phyloP scores from a whole-genome alignment of 108 stramenopile genomes.

The Skeletonema costatum region DNA sequence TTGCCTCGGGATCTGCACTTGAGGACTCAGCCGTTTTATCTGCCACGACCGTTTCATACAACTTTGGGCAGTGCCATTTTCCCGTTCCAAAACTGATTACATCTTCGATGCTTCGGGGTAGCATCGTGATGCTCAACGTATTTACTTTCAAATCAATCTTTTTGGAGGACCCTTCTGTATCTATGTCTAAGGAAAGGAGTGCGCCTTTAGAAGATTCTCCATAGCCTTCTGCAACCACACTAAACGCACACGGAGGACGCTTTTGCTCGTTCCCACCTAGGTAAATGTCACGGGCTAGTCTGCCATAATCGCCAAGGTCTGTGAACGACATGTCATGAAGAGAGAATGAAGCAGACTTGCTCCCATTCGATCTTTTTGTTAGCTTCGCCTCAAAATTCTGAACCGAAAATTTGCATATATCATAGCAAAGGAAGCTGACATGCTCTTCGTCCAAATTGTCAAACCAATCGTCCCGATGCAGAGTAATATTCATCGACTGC shows the following conservation, averaged over 20 bases:
- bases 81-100: constrained; percentile 1
- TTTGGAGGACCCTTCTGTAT: constrained; percentile 7
- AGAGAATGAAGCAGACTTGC: constrained; percentile 41
- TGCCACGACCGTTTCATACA: neutral
- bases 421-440: constrained; percentile 29
- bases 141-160: constrained; percentile 21
- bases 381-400: constrained; percentile 34
- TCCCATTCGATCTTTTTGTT: constrained; percentile 17
- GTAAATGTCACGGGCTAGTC: constrained; percentile 46
- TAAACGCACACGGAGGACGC: constrained; percentile 53
- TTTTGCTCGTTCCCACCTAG: constrained; percentile 7
- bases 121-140: constrained; percentile 8
- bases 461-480: constrained; percentile 57
- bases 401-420: constrained; percentile 50
- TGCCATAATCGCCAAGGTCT: constrained; percentile 65
- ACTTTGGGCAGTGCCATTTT: constrained; percentile 11
- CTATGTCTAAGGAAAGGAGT: neutral
- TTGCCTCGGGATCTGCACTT: neutral
- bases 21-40: neutral
- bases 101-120: constrained; percentile 7
- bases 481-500: constrained; percentile 52
- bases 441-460: constrained; percentile 33
- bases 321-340: constrained; percentile 53
- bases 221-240: constrained; percentile 61
- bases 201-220: constrained; percentile 5